A percentile compares a stretch with the other conserved stretches of the same genome.
These are phyloP conservation scores for Tricholoma matsutake DNA, from an alignment of 768 basidiomycete genomes.

Conservation along the genomic window DNA sequence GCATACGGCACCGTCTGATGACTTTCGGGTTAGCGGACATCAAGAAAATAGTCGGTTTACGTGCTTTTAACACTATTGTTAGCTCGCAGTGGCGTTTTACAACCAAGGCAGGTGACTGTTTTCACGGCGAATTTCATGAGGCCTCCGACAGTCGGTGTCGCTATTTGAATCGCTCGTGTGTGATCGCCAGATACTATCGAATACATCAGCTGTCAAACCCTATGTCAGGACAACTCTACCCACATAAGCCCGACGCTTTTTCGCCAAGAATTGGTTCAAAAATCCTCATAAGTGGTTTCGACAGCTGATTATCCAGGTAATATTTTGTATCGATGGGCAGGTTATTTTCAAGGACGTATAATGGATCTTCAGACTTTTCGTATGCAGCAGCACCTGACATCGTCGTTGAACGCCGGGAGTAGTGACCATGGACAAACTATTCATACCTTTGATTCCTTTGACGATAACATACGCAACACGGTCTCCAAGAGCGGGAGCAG, in stretches of 20 bases:
- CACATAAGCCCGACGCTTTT: constrained; percentile 80
- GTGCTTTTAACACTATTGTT: constrained; percentile 74
- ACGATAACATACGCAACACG: constrained; percentile 99
- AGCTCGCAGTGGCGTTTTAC: constrained; percentile 81
- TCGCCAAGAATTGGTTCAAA: constrained; percentile 98
- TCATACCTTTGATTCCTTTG: constrained; percentile 86
- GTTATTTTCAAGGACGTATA: constrained; percentile 97
- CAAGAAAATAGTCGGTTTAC: constrained; percentile 16
- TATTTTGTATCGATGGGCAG: constrained; percentile 98
- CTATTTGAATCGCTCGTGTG: constrained; percentile 92
- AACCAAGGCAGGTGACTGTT: constrained; percentile 91
- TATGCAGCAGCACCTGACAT: constrained; percentile 87
- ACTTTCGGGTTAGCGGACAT: background rate
- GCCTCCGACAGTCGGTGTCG: constrained; percentile 94
- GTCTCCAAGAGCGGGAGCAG: constrained; percentile 95
- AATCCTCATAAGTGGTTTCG: constrained; percentile 95
- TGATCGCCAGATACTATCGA: constrained; percentile 89
- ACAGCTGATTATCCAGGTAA: constrained; percentile 96
- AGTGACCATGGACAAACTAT: background rate
- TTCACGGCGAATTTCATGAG: constrained; percentile 99
- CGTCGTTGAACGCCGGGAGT: background rate
- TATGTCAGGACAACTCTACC: constrained; percentile 24
- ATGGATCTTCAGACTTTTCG: constrained; percentile 97
- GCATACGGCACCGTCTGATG: constrained; percentile 86
- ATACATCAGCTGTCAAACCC: constrained; percentile 10